These are phyloP conservation scores for Corylus avellana DNA, from an alignment of 306 rosid genomes.

Conservation along the genomic window DNA sequence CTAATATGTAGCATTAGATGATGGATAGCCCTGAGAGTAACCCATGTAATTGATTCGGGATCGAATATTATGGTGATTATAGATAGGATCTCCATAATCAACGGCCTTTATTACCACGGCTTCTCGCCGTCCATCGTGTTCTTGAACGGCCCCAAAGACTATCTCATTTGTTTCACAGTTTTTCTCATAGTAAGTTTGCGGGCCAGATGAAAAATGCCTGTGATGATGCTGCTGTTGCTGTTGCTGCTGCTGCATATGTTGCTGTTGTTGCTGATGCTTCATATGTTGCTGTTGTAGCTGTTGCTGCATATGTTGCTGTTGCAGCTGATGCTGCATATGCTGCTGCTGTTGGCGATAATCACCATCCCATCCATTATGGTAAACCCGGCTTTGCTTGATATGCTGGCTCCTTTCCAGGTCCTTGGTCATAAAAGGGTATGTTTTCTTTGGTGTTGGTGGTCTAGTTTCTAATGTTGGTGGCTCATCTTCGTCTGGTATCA, in stretches of 20 bases:
- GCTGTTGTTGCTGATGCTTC: constrained; percentile 32
- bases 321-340: constrained; percentile 32
- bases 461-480: constrained; percentile 78
- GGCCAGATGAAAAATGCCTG: constrained; percentile 60
- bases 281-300: constrained; percentile 29
- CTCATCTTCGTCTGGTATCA: constrained; percentile 82
- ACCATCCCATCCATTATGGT: constrained; percentile 60
- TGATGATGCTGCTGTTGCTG: constrained; percentile 62
- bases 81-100: constrained; percentile 73
- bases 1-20: constrained; percentile 19
- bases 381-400: constrained; percentile 48
- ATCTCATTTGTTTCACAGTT: constrained; percentile 84
- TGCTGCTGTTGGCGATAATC: constrained; percentile 47
- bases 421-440: constrained; percentile 59
- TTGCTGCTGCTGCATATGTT: constrained; percentile 28
- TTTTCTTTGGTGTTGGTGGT: constrained; percentile 50
- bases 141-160: constrained; percentile 96
- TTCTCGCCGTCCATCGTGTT: constrained; percentile 82
- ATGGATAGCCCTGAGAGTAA: constrained; percentile 64
- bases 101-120: constrained; percentile 92
- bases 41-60: constrained; percentile 64
- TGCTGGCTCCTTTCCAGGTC: constrained; percentile 66
- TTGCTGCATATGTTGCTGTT: constrained; percentile 23
- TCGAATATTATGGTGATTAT: constrained; percentile 67
- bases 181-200: constrained; percentile 68